Percentiles rank a stretch among this genome's conserved stretches.
These are phyloP conservation scores for Aspergillus steynii DNA, from an alignment of 495 filamentous ascomycete genomes.

Conservation along the genomic window DNA sequence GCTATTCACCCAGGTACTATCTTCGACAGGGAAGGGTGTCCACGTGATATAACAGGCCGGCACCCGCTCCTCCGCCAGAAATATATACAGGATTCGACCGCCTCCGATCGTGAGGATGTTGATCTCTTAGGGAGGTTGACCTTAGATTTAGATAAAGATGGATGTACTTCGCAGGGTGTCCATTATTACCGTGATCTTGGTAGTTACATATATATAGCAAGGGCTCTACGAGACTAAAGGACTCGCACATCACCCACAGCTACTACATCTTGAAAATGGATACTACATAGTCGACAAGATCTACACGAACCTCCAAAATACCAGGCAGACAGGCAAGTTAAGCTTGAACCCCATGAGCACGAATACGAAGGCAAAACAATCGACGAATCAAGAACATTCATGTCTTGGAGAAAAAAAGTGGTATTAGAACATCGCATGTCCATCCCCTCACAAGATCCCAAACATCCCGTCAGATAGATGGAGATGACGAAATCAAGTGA, in stretches of 20 bases:
- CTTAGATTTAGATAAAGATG: too few relatives aligned
- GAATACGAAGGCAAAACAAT: not conserved
- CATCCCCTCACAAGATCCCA: constrained; percentile 36
- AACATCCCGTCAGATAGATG: constrained; percentile 32
- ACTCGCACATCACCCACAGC: not conserved
- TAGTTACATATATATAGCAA: too few relatives aligned
- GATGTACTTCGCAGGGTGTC: too few relatives aligned
- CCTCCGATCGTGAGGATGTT: too few relatives aligned
- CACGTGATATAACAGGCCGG: too few relatives aligned
- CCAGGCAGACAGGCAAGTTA: not conserved
- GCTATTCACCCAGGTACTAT: too few relatives aligned
- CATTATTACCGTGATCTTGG: too few relatives aligned
- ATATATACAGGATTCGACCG: too few relatives aligned
- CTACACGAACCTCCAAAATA: not conserved
- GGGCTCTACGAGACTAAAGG: not conserved
- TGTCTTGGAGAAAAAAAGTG: constrained; percentile 38
- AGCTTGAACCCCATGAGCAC: too few relatives aligned
- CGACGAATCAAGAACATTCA: constrained; percentile 32
- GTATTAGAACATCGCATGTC: constrained; percentile 48
- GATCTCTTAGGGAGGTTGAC: too few relatives aligned
- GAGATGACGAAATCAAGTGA: constrained; percentile 30
- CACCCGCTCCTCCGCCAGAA: too few relatives aligned
- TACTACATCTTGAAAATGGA: not conserved
- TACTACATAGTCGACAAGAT: not conserved
- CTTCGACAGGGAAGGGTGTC: too few relatives aligned